Conservation (phyloP, 305 asterid genomes). For the Rubia balearica region DNA sequence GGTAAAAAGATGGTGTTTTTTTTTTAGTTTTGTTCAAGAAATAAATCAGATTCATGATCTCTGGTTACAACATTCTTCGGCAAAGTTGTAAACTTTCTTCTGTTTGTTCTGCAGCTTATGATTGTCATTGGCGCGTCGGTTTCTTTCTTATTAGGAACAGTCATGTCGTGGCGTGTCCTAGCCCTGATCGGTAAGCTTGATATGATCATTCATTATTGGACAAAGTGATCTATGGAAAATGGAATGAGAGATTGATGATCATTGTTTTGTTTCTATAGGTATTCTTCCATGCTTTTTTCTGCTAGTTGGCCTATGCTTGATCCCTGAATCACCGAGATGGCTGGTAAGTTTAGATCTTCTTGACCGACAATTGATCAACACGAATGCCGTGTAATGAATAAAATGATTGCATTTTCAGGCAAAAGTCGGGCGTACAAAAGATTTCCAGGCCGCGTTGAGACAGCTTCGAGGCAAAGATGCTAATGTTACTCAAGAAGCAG, state of each 20-base stretch:
- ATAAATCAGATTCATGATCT: neutral
- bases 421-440: conserved; percentile 55
- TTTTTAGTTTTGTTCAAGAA: neutral
- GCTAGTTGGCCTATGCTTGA: conserved; percentile 55
- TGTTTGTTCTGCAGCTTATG: conserved; percentile 47
- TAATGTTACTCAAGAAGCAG: conserved; percentile 51
- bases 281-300: conserved; percentile 57
- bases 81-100: neutral
- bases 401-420: conserved; percentile 40
- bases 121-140: conserved; percentile 72
- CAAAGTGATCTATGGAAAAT: neutral
- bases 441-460: conserved; percentile 50
- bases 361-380: neutral
- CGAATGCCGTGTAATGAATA: neutral
- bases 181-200: conserved; percentile 54
- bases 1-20: conserved; percentile 23
- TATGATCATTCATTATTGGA: neutral
- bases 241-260: conserved; percentile 2
- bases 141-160: conserved; percentile 53
- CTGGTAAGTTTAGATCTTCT: conserved; percentile 45
- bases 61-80: neutral
- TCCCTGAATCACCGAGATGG: conserved; percentile 95
- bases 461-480: conserved; percentile 60
- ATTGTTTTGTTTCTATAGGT: conserved; percentile 30
- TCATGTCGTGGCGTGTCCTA: conserved; percentile 63